Evolutionary conservation across 495 filamentous ascomycete genomes (phyloP).

Genomic region (Neurospora sp.): DNA sequence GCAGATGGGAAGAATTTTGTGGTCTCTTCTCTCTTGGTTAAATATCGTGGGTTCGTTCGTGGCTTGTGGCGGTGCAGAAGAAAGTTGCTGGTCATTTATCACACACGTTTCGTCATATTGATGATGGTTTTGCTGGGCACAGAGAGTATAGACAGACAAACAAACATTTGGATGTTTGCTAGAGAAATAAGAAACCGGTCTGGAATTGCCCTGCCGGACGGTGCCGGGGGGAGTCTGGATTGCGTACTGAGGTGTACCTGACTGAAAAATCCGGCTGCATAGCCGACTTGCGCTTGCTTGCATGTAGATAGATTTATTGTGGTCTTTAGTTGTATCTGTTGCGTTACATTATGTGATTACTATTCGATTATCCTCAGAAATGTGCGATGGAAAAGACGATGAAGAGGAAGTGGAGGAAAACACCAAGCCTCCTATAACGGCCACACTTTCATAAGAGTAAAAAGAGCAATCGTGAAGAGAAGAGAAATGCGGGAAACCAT

Average conservation of each 20-base stretch:
- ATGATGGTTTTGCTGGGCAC: neutral
- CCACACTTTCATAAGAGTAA: no score
- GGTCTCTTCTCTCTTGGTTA: no score
- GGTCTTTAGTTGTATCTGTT: neutral
- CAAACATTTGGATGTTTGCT: neutral
- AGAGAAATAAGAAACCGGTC: neutral
- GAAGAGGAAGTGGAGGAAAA: neutral
- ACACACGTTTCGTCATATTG: neutral
- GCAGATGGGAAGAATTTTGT: no score
- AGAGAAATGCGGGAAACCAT: neutral
- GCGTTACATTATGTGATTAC: neutral
- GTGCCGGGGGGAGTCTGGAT: neutral
- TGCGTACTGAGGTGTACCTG: neutral
- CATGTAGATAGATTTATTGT: neutral
- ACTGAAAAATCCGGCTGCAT: neutral
- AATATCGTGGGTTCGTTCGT: no score
- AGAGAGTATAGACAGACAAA: neutral
- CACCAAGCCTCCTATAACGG: neutral
- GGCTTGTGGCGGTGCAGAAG: no score
- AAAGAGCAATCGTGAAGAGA: no score
- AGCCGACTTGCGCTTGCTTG: neutral
- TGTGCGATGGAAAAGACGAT: no score
- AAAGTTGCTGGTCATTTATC: neutral
- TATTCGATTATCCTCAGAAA: neutral
- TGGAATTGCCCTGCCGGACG: neutral